A percentile compares a stretch with the other conserved stretches of the same genome.
phyloP scores from a whole-genome alignment of 768 basidiomycete species.

The Dioszegia crocea region DNA sequence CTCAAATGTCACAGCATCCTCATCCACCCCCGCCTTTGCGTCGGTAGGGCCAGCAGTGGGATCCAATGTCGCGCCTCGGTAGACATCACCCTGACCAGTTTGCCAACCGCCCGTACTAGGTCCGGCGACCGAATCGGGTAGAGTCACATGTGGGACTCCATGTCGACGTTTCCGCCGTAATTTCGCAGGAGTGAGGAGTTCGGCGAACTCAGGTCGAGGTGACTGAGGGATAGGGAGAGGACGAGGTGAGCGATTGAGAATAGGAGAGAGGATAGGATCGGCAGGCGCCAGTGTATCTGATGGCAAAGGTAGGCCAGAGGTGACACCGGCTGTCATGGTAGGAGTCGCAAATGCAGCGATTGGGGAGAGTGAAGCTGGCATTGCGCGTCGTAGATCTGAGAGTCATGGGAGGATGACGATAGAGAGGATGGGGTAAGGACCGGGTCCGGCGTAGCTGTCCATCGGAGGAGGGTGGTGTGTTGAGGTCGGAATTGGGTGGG shows the following conservation, averaged over 20 bases:
- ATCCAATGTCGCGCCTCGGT: conserved; percentile 31
- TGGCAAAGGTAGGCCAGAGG: no score
- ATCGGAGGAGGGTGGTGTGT: background rate
- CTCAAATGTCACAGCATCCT: conserved; percentile 35
- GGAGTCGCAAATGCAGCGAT: background rate
- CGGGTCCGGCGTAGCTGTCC: conserved; percentile 5
- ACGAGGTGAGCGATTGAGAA: conserved; percentile 14
- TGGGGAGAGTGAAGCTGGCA: background rate
- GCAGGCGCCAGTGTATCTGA: background rate
- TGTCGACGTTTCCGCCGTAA: conserved; percentile 26
- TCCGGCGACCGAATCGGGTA: conserved; percentile 24
- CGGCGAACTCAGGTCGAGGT: conserved; percentile 40
- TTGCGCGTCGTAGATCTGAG: background rate
- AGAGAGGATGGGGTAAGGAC: conserved; percentile 3
- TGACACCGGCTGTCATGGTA: background rate
- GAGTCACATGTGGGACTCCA: background rate
- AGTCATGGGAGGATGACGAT: conserved; percentile 9
- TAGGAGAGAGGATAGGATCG: conserved; percentile 14
- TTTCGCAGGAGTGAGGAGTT: conserved; percentile 40
- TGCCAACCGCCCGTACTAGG: conserved; percentile 31
- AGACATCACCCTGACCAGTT: conserved; percentile 37
- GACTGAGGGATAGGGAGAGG: conserved; percentile 2
- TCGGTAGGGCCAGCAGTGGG: conserved; percentile 18
- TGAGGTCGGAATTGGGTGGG: no score
- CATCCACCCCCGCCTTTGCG: conserved; percentile 17